A percentile compares a stretch with the other conserved stretches of the same genome.
phyloP scores from a whole-genome alignment of 768 basidiomycete genomes.

The Hemileccinum impolitum region DNA sequence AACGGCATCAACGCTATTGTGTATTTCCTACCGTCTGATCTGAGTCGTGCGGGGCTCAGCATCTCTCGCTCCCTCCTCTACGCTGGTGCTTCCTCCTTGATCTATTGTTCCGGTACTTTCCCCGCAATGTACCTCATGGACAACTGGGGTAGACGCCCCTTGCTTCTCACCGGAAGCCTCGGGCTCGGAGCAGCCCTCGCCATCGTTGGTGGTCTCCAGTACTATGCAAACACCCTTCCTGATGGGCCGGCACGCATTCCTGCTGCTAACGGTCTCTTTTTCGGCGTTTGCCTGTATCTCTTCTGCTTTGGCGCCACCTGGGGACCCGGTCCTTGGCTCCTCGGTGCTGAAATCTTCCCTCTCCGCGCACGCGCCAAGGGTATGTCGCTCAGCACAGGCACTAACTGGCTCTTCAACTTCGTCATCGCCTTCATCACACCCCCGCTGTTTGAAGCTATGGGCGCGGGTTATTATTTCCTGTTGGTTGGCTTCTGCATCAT shows the following conservation, averaged over 20 bases:
- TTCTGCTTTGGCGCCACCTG: constrained; percentile 57
- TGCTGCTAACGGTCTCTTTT: constrained; percentile 37
- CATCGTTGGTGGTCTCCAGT: constrained; percentile 52
- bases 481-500: constrained; percentile 44
- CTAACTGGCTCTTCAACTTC: constrained; percentile 35
- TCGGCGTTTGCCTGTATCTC: constrained; percentile 53
- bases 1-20: constrained; percentile 57
- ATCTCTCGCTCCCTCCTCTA: constrained; percentile 43
- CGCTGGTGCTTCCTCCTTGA: constrained; percentile 43
- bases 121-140: constrained; percentile 57
- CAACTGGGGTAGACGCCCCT: constrained; percentile 47
- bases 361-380: constrained; percentile 38
- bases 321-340: constrained; percentile 54
- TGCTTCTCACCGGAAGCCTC: constrained; percentile 46
- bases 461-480: constrained; percentile 50
- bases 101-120: constrained; percentile 49
- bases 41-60: constrained; percentile 48
- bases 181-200: constrained; percentile 44
- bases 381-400: constrained; percentile 36
- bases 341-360: constrained; percentile 50
- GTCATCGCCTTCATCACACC: constrained; percentile 50
- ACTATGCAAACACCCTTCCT: constrained; percentile 38
- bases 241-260: constrained; percentile 28
- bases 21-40: constrained; percentile 53
- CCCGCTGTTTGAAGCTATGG: constrained; percentile 51